Percentiles rank a stretch among this genome's conserved stretches.
phyloP scores from a whole-genome alignment of 257 asterid genomes.

The Salvia rosmarinus region DNA sequence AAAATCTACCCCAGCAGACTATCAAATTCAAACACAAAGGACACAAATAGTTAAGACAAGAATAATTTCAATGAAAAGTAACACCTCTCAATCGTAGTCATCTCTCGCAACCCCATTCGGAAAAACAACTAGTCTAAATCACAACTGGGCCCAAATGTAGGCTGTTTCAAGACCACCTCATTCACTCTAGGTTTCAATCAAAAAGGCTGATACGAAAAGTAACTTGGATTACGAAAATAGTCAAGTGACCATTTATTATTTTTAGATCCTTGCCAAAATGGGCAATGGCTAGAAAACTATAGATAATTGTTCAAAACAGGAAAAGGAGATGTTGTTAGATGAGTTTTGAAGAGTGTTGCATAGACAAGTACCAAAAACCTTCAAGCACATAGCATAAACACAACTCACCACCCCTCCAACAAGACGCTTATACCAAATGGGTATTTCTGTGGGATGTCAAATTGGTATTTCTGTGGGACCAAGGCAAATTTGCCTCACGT shows the following conservation, averaged over 20 bases:
- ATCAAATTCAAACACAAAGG: slow-evolving; percentile 35
- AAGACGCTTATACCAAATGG: not conserved
- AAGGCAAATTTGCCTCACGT: not conserved
- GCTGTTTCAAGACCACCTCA: not conserved
- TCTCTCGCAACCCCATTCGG: not conserved
- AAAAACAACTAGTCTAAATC: not conserved
- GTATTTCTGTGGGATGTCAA: too few relatives aligned
- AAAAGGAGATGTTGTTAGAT: not conserved
- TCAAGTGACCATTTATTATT: not conserved
- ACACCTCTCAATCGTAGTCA: not conserved
- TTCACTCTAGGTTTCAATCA: slow-evolving; percentile 1
- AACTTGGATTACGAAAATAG: not conserved
- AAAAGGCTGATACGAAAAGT: not conserved
- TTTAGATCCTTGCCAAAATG: not conserved
- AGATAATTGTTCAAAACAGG: slow-evolving; percentile 1
- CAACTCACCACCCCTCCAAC: not conserved
- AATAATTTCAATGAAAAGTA: not conserved
- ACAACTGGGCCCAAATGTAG: not conserved
- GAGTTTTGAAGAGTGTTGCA: not conserved
- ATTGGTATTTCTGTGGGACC: slow-evolving; percentile 4
- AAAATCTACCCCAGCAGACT: slow-evolving; percentile 90
- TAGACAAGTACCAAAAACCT: not conserved
- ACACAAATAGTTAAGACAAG: slow-evolving; percentile 20
- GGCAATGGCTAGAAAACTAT: not conserved
- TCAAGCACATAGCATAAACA: not conserved